Conservation (phyloP, 83 land plant genomes). For the Thuja plicata region DNA sequence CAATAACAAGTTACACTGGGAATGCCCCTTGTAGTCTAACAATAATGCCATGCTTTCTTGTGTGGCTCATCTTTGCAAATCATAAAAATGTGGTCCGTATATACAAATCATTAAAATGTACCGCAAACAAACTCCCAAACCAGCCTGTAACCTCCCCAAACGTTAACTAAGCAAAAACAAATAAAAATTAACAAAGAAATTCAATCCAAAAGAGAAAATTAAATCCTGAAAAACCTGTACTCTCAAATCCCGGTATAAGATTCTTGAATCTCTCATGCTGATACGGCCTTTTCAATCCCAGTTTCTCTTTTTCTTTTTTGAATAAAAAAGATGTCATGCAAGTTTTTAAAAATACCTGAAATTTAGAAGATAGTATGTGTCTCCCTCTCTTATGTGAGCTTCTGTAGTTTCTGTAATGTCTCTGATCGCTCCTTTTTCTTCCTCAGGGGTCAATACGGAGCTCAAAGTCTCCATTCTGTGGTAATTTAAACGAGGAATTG, state of each 20-base stretch:
- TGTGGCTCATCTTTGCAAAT: neutral
- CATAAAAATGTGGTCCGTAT: neutral
- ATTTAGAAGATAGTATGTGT: slow-evolving; percentile 54
- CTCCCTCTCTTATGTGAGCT: slow-evolving; percentile 48
- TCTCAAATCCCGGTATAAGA: neutral
- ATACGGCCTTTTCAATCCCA: neutral
- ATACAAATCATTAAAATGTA: neutral
- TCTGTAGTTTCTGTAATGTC: slow-evolving; percentile 43
- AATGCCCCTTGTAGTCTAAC: neutral
- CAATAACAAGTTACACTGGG: neutral
- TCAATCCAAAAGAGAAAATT: neutral
- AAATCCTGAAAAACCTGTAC: neutral
- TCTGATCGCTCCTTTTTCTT: slow-evolving; percentile 43
- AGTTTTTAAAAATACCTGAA: slow-evolving; percentile 25
- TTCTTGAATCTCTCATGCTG: neutral
- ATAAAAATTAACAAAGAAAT: neutral
- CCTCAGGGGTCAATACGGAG: slow-evolving; percentile 46
- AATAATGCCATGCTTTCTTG: neutral
- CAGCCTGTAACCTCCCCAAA: neutral
- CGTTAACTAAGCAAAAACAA: neutral
- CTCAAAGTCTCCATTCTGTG: neutral
- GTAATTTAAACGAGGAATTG: slow-evolving; percentile 7
- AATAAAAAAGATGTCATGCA: neutral
- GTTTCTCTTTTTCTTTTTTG: neutral
- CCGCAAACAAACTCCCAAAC: neutral